Evolutionary conservation across 2,329 filamentous ascomycete genomes (phyloP).

Genomic region (Trichophyton benhamiae): DNA sequence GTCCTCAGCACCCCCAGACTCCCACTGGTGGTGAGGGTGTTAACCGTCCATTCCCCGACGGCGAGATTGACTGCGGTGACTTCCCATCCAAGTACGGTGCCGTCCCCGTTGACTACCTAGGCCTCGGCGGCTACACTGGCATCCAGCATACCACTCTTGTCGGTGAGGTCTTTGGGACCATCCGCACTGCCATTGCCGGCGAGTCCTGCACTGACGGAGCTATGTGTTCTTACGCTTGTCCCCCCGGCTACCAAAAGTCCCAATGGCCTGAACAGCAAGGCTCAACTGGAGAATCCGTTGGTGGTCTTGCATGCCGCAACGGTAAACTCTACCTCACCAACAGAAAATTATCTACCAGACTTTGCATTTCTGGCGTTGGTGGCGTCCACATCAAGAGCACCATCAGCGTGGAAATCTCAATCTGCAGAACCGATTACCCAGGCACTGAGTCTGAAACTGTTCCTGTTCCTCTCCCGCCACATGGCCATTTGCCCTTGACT

Average conservation of each 20-base stretch:
- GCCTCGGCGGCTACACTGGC: constrained; percentile 64
- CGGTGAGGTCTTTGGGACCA: constrained; percentile 48
- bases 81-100: constrained; percentile 80
- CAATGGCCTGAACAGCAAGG: constrained; percentile 81
- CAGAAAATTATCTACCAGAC: constrained; percentile 45
- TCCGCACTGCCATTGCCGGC: constrained; percentile 51
- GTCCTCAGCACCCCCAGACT: constrained; percentile 12
- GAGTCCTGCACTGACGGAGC: constrained; percentile 48
- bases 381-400: constrained; percentile 66
- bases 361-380: constrained; percentile 63
- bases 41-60: constrained; percentile 60
- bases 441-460: constrained; percentile 75
- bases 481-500: constrained; percentile 51
- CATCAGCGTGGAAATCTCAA: constrained; percentile 50
- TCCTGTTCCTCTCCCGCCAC: constrained; percentile 53
- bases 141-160: constrained; percentile 53
- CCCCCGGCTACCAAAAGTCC: constrained; percentile 79
- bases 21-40: constrained; percentile 40
- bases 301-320: constrained; percentile 64
- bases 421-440: constrained; percentile 95
- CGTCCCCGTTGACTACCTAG: constrained; percentile 54
- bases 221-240: constrained; percentile 90
- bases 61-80: constrained; percentile 53
- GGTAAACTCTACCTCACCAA: constrained; percentile 72
- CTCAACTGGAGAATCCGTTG: constrained; percentile 66